Evolutionary conservation across 768 basidiomycete species (phyloP).

Genomic region (Tricholomella constricta): DNA sequence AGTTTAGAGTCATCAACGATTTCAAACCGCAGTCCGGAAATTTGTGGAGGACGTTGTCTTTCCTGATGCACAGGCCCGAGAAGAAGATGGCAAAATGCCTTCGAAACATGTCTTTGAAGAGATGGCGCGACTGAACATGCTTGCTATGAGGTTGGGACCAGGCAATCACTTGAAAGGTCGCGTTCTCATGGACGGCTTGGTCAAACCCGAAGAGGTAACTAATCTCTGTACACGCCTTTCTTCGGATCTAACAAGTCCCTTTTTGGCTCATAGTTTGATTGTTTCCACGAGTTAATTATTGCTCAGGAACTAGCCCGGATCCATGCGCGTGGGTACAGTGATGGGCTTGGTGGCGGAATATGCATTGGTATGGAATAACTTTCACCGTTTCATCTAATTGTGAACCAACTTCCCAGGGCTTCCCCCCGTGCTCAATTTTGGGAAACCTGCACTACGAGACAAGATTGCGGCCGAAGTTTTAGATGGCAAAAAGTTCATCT

Average conservation of each 20-base stretch:
- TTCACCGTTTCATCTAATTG: background rate
- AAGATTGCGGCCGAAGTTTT: conserved; percentile 60
- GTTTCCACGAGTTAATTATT: conserved; percentile 81
- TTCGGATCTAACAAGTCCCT: background rate
- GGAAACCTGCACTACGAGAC: conserved; percentile 60
- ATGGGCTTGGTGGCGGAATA: conserved; percentile 62
- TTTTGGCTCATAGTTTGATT: conserved; percentile 55
- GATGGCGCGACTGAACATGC: conserved; percentile 48
- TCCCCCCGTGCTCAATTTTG: conserved; percentile 82
- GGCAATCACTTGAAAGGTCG: conserved; percentile 82
- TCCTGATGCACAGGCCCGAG: conserved; percentile 59
- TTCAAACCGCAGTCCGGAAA: conserved; percentile 64
- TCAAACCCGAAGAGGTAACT: conserved; percentile 72
- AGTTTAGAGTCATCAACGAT: conserved; percentile 18
- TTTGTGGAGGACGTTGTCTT: conserved; percentile 73
- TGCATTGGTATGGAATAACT: conserved; percentile 27
- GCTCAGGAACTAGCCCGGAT: conserved; percentile 70
- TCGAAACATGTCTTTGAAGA: conserved; percentile 69
- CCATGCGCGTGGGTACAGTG: conserved; percentile 75
- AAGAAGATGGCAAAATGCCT: conserved; percentile 81
- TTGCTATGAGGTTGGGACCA: conserved; percentile 84
- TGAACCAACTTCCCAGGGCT: conserved; percentile 41
- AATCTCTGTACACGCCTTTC: background rate
- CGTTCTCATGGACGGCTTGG: conserved; percentile 70
- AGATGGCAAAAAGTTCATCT: conserved; percentile 68